Evolutionary conservation across 78 protist genomes (phyloP).

Genomic region (Emiliania huxleyi): DNA sequence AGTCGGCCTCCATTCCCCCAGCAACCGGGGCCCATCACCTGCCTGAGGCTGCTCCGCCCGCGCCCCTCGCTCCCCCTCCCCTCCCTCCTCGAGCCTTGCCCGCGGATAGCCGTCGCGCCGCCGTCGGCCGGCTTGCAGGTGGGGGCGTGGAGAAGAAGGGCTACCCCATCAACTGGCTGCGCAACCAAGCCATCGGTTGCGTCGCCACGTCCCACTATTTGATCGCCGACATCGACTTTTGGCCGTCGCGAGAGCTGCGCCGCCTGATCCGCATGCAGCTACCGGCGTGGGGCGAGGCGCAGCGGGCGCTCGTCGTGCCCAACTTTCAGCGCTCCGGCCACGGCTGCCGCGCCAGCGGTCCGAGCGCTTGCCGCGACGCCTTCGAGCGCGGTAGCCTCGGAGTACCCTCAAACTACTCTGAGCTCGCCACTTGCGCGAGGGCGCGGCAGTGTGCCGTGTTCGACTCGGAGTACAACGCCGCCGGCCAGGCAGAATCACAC

Average conservation of each 20-base stretch:
- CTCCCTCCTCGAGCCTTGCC: no score
- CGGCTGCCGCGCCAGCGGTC: background rate
- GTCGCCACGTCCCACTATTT: background rate
- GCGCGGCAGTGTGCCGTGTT: background rate
- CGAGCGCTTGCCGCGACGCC: background rate
- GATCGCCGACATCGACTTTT: background rate
- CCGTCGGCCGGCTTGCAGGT: no score
- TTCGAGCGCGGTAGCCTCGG: background rate
- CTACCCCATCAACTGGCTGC: slow-evolving; percentile 13
- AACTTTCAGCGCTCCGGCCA: background rate
- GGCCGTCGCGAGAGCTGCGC: background rate
- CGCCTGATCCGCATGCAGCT: background rate
- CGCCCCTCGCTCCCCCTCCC: no score
- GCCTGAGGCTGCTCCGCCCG: no score
- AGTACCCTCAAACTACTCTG: background rate
- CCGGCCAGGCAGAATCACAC: background rate
- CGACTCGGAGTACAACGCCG: background rate
- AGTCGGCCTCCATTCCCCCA: no score
- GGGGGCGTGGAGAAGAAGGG: no score
- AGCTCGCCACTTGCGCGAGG: no score
- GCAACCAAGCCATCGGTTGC: background rate
- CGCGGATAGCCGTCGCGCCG: no score
- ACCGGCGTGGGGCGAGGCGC: background rate
- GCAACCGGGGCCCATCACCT: no score
- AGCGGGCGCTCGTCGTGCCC: background rate